phyloP scores from a whole-genome alignment of 2,329 filamentous ascomycete species.

The Penicillium sp. region DNA sequence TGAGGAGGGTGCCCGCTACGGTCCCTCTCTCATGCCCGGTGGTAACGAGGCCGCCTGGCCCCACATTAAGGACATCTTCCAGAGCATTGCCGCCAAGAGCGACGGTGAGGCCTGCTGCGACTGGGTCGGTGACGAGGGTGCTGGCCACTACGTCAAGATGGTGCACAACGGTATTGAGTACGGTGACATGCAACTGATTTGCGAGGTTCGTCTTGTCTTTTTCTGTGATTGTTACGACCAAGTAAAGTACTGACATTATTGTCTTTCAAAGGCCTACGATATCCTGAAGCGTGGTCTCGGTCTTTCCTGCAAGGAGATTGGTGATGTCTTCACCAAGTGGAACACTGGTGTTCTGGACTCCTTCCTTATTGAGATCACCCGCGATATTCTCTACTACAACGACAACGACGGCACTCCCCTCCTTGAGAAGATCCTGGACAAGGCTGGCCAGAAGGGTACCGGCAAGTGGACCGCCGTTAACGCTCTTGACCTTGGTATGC shows the following conservation, averaged over 20 bases:
- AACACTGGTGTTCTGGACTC: slow-evolving; percentile 98
- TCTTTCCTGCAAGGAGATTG: slow-evolving; percentile 88
- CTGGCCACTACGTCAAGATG: slow-evolving; percentile 99
- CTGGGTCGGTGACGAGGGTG: slow-evolving; percentile 99
- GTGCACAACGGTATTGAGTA: slow-evolving; percentile 99
- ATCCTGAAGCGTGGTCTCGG: slow-evolving; percentile 99
- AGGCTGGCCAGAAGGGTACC: slow-evolving; percentile 98
- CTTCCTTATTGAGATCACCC: slow-evolving; percentile 98
- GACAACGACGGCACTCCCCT: slow-evolving; percentile 88
- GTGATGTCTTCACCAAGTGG: slow-evolving; percentile 91
- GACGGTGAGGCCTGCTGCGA: slow-evolving; percentile 97
- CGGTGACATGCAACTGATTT: slow-evolving; percentile 99
- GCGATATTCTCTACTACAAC: slow-evolving; percentile 97
- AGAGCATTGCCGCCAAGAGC: slow-evolving; percentile 95
- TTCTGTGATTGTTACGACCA: not conserved
- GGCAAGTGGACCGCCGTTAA: slow-evolving; percentile 99
- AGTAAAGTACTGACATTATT: not conserved
- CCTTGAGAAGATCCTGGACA: slow-evolving; percentile 98
- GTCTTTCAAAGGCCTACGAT: slow-evolving; percentile 78
- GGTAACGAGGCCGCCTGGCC: slow-evolving; percentile 98
- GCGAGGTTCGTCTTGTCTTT: slow-evolving; percentile 61
- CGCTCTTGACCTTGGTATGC: slow-evolving; percentile 96
- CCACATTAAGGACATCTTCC: slow-evolving; percentile 98
- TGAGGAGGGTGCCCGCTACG: slow-evolving; percentile 98
- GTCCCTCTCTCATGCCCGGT: slow-evolving; percentile 97